phyloP scores from a whole-genome alignment of 352 stramenopile species.

The Pythium diclinum region DNA sequence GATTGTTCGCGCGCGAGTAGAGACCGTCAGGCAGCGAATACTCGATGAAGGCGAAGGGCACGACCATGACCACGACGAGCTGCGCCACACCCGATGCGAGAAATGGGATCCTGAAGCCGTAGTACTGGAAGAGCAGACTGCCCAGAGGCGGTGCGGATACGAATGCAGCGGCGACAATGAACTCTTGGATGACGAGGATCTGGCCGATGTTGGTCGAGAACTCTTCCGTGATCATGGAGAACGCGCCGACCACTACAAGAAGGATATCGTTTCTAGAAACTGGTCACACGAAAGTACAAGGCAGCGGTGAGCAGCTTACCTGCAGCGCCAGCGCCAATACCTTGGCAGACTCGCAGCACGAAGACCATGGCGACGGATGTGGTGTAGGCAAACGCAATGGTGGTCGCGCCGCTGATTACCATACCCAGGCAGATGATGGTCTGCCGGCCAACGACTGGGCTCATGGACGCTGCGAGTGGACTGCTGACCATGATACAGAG shows the following conservation, averaged over 20 bases:
- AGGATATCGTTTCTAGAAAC: neutral
- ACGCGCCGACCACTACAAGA: constrained; percentile 57
- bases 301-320: constrained; percentile 17
- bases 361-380: constrained; percentile 38
- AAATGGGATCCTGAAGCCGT: constrained; percentile 60
- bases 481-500: constrained; percentile 76
- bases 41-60: constrained; percentile 74
- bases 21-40: constrained; percentile 67
- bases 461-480: constrained; percentile 45
- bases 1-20: constrained; percentile 28
- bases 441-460: constrained; percentile 45
- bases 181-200: constrained; percentile 59
- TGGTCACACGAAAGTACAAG: too few relatives aligned
- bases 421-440: constrained; percentile 70
- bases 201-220: constrained; percentile 50
- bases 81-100: constrained; percentile 54
- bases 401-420: constrained; percentile 58
- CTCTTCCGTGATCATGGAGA: constrained; percentile 68
- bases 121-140: constrained; percentile 50
- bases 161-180: constrained; percentile 65
- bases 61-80: constrained; percentile 55
- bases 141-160: constrained; percentile 55
- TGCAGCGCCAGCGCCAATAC: constrained; percentile 50
- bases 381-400: constrained; percentile 62
- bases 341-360: constrained; percentile 53